phyloP scores from a whole-genome alignment of 1,139 yeast genomes.

The Magnusiomyces magnusii region DNA sequence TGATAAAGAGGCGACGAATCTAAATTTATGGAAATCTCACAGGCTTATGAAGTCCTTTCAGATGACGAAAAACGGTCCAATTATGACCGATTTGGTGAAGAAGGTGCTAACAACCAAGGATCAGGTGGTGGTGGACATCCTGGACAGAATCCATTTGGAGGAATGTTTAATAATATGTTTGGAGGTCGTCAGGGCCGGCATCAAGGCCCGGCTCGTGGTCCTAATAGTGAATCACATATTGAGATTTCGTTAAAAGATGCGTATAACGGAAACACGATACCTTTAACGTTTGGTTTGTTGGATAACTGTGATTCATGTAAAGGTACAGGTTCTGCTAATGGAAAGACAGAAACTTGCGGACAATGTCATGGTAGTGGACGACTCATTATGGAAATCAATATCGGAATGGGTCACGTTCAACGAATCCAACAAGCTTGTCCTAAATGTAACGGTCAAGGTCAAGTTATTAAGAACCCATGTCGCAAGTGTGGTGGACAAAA shows the following conservation, averaged over 20 bases:
- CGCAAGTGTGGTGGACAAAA: constrained; percentile 62
- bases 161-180: constrained; percentile 68
- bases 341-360: constrained; percentile 53
- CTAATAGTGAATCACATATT: constrained; percentile 51
- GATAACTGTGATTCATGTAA: constrained; percentile 68
- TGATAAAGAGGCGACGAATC: constrained; percentile 58
- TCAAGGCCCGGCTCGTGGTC: constrained; percentile 45
- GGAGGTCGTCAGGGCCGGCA: constrained; percentile 44
- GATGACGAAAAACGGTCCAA: constrained; percentile 66
- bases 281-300: constrained; percentile 59
- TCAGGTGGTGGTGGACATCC: constrained; percentile 14
- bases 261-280: constrained; percentile 57
- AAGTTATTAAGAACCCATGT: constrained; percentile 57
- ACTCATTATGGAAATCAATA: constrained; percentile 56
- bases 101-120: constrained; percentile 48
- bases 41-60: constrained; percentile 83
- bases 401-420: constrained; percentile 89
- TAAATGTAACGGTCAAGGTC: constrained; percentile 71
- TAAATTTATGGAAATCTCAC: constrained; percentile 83
- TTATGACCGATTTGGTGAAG: constrained; percentile 80
- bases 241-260: constrained; percentile 56
- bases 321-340: constrained; percentile 83
- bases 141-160: constrained; percentile 39
- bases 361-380: constrained; percentile 73
- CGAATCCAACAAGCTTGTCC: constrained; percentile 75